Base-by-base conservation (phyloP, 352 stramenopile species). In the Globisporangium echinulatum region DNA sequence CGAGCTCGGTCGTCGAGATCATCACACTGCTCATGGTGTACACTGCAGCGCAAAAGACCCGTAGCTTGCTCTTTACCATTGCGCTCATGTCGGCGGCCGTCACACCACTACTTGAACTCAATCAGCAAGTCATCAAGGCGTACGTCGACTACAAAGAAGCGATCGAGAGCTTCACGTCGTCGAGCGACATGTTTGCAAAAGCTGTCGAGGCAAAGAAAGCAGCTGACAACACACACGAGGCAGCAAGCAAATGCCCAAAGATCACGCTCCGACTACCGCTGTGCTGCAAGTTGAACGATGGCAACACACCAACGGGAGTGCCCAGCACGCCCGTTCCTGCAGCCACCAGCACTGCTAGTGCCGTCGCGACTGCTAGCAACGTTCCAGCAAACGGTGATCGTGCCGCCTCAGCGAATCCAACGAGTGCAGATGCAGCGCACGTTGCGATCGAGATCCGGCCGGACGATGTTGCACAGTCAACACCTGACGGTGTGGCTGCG, bases 111-210 rank as follows among this genome's bases (percentile, higher is more conserved):
- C 54, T 87, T 7, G 77, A 87, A 59, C 72, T 85, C 15, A 83
- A 85, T 43, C 68, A 85, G 49, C 74, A 85, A 14, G 44, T 71
- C 14, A 75, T 87, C 52, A 76, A 81, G 52, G 63, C 66, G 9
- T 87, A 87, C 42, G 67, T 85, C 7, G 70, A 82, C 9, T 85
- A 82, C 50, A 63, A 70, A 7, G 75, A 85, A 49, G 63, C 63
- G 0, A 62, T 64, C 0, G 70, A 81, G 48, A 64, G 68, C 25
- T 52, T 80, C 0, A 61, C 38, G 0, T 64, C 61, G 19, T 74
- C 69, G 0, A 73, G 56, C 4, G 60, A 67, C 3, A 15, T 69
- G 10, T 52, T 66, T 9, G 56, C 70, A 6, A 75, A 68, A 46
- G 39, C 64, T 6, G 54, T 63, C n/a, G 64, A 62, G 10, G 54